Evolutionary conservation across 2,329 filamentous ascomycete species (phyloP).

Genomic region (Ceratocystis harringtonii): DNA sequence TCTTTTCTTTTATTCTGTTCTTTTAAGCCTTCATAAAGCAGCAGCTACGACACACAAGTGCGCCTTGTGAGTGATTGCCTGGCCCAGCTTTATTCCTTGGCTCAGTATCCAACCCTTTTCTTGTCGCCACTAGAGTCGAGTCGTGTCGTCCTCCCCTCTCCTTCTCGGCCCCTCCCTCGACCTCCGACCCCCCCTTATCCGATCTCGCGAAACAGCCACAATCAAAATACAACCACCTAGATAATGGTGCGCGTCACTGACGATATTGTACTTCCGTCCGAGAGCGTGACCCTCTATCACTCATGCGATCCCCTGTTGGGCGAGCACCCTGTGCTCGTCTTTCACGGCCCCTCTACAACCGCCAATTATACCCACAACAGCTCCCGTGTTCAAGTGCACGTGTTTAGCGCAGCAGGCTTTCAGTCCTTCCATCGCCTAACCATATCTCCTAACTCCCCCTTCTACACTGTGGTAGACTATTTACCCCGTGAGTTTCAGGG

Average conservation of each 20-base stretch:
- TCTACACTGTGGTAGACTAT: conserved; percentile 79
- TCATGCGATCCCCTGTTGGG: conserved; percentile 71
- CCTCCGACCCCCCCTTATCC: neutral
- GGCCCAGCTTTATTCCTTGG: neutral
- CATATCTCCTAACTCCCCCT: conserved; percentile 78
- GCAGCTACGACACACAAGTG: neutral
- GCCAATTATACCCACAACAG: conserved; percentile 75
- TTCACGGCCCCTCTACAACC: conserved; percentile 82
- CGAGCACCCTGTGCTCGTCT: conserved; percentile 70
- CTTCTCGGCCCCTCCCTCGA: neutral
- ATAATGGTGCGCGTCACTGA: conserved; percentile 73
- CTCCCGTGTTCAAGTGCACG: conserved; percentile 86
- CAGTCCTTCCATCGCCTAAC: conserved; percentile 83
- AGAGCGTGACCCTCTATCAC: conserved; percentile 77
- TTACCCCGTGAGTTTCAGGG: conserved; percentile 89
- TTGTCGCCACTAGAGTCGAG: neutral
- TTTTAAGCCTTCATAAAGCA: neutral
- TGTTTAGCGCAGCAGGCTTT: conserved; percentile 79
- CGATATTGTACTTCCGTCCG: conserved; percentile 63
- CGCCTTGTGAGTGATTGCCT: neutral
- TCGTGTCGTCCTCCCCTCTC: neutral
- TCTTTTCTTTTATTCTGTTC: neutral
- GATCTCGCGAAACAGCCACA: neutral
- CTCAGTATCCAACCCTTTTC: neutral
- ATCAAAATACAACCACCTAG: conserved; percentile 21